Percentiles rank a stretch among this genome's conserved stretches.
Conservation (phyloP, 2,329 filamentous ascomycete species). For the Fonsecaea monophora region DNA sequence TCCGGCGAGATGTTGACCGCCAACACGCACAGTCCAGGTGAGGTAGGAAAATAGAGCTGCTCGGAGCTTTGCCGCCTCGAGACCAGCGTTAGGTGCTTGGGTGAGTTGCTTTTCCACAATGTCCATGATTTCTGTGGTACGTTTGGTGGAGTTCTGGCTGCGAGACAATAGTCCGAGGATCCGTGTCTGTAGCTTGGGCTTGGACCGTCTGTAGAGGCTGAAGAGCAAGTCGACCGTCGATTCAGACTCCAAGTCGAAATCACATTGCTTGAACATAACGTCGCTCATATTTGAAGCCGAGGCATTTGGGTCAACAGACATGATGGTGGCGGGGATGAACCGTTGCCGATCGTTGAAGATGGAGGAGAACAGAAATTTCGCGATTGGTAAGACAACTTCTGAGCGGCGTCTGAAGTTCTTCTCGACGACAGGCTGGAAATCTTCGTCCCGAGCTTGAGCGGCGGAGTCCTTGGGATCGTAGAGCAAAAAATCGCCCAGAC, state of each 20-base stretch:
- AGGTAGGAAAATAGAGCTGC: constrained; percentile 85
- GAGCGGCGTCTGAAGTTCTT: constrained; percentile 42
- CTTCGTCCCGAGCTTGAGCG: constrained; percentile 36
- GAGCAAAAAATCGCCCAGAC: constrained; percentile 79
- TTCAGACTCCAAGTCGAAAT: constrained; percentile 71
- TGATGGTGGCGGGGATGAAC: constrained; percentile 82
- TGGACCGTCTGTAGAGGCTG: constrained; percentile 72
- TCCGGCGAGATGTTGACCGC: constrained; percentile 60
- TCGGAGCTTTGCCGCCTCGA: constrained; percentile 80
- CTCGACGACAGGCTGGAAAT: constrained; percentile 48
- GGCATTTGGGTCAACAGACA: constrained; percentile 81
- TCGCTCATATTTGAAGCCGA: constrained; percentile 84
- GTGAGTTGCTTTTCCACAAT: constrained; percentile 71
- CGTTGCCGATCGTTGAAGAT: constrained; percentile 84
- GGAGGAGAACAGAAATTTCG: constrained; percentile 79
- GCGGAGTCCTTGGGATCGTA: constrained; percentile 58
- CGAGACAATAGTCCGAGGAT: constrained; percentile 78
- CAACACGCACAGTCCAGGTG: constrained; percentile 82
- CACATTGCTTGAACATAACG: constrained; percentile 82
- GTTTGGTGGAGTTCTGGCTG: constrained; percentile 74
- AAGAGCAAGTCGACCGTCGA: constrained; percentile 71
- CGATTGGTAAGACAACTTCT: constrained; percentile 49
- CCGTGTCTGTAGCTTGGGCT: constrained; percentile 76
- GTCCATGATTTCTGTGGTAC: constrained; percentile 70
- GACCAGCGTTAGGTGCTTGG: constrained; percentile 59